Evolutionary conservation across 1,139 yeast species (phyloP).

Genomic region (Saccharomyces pastorianus): DNA sequence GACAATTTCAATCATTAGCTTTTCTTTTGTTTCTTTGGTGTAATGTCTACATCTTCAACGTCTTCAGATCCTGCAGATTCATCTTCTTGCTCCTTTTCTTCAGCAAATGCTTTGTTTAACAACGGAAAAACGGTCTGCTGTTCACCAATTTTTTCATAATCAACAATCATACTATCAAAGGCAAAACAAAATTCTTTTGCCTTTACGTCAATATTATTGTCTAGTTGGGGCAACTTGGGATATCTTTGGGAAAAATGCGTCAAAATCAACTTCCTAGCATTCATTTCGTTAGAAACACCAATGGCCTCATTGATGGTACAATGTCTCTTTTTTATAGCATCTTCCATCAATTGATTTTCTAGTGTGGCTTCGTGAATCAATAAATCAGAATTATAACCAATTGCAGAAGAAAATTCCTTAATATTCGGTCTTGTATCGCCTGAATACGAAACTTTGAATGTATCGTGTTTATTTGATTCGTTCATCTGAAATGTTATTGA

Average conservation of each 20-base stretch:
- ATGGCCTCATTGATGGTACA: conserved; percentile 90
- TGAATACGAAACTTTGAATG: conserved; percentile 73
- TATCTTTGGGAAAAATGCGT: conserved; percentile 93
- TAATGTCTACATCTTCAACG: conserved; percentile 4
- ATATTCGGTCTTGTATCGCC: conserved; percentile 90
- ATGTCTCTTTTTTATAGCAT: conserved; percentile 76
- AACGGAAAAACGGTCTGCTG: conserved; percentile 26
- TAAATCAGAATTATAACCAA: conserved; percentile 66
- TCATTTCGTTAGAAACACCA: conserved; percentile 60
- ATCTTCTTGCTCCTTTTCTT: conserved; percentile 24
- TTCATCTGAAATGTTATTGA: conserved; percentile 42
- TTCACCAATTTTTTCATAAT: conserved; percentile 37
- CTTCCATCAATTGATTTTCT: conserved; percentile 70
- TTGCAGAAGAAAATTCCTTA: conserved; percentile 44
- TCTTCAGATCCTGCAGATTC: background rate
- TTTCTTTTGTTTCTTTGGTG: background rate
- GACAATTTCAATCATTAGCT: background rate
- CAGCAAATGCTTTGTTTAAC: conserved; percentile 27
- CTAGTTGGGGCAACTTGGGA: conserved; percentile 50
- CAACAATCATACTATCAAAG: conserved; percentile 53
- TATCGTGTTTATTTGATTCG: conserved; percentile 19
- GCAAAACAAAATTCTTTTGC: conserved; percentile 41
- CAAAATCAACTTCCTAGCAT: conserved; percentile 59
- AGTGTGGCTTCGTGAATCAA: conserved; percentile 90
- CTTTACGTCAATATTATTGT: conserved; percentile 23